Evolutionary conservation across 2,329 filamentous ascomycete species (phyloP).

Genomic region (Aspergillus melleus): DNA sequence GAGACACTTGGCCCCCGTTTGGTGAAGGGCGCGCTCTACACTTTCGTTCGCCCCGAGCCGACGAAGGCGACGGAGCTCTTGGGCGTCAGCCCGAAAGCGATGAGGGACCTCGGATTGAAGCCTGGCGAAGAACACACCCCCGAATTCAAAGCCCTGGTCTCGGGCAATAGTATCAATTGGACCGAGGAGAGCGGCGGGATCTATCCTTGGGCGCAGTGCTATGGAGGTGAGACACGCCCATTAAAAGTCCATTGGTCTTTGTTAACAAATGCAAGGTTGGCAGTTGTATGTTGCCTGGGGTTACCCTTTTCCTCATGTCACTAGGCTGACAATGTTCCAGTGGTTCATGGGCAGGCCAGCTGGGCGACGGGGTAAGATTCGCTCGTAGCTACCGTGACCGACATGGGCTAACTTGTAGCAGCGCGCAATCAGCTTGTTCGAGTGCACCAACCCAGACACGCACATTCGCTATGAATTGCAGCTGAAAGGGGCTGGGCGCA

Average conservation of each 20-base stretch:
- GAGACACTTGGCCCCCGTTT: conserved; percentile 74
- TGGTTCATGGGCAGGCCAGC: conserved; percentile 91
- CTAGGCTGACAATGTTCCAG: conserved; percentile 36
- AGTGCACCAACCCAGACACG: conserved; percentile 73
- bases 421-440: conserved; percentile 90
- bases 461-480: conserved; percentile 83
- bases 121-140: conserved; percentile 67
- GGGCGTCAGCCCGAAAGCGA: conserved; percentile 73
- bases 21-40: conserved; percentile 83
- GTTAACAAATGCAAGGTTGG: conserved; percentile 40
- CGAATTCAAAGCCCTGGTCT: conserved; percentile 74
- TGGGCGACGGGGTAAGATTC: conserved; percentile 71
- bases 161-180: conserved; percentile 80
- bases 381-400: background rate
- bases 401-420: conserved; percentile 18
- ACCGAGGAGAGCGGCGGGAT: conserved; percentile 72
- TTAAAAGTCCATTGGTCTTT: background rate
- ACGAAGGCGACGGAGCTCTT: conserved; percentile 75
- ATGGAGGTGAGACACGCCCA: conserved; percentile 70
- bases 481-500: conserved; percentile 89
- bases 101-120: conserved; percentile 77
- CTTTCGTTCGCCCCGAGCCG: conserved; percentile 81
- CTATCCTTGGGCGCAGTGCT: conserved; percentile 98
- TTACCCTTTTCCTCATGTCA: background rate
- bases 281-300: conserved; percentile 52